Conservation (phyloP, 2,329 filamentous ascomycete genomes). For the Amphichorda felina region DNA sequence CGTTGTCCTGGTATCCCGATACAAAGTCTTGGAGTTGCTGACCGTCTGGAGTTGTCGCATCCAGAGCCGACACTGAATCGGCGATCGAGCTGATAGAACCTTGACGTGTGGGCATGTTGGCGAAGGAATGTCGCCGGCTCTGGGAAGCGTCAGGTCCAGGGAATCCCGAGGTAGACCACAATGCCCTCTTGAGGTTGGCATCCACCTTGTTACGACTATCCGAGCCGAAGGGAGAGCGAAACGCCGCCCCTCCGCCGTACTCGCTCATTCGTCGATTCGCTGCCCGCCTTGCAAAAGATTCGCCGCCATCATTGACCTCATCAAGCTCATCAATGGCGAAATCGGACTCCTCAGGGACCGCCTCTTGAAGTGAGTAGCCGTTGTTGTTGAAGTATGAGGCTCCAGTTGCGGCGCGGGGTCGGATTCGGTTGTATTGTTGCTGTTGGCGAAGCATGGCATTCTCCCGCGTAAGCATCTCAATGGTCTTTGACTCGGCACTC, state of each 20-base stretch:
- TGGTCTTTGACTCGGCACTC: slow-evolving; percentile 46
- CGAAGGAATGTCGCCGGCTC: slow-evolving; percentile 72
- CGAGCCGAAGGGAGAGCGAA: slow-evolving; percentile 34
- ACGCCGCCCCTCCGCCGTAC: slow-evolving; percentile 21
- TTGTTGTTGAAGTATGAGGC: slow-evolving; percentile 42
- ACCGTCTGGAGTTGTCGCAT: slow-evolving; percentile 30
- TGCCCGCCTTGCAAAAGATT: slow-evolving; percentile 36
- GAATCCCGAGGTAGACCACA: slow-evolving; percentile 64
- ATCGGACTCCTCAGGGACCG: slow-evolving; percentile 54
- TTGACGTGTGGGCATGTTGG: slow-evolving; percentile 53
- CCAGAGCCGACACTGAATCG: slow-evolving; percentile 35
- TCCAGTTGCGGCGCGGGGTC: slow-evolving; percentile 46
- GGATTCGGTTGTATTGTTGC: slow-evolving; percentile 38
- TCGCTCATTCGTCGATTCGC: slow-evolving; percentile 27
- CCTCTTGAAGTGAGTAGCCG: slow-evolving; percentile 45
- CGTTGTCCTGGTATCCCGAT: background rate
- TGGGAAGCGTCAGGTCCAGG: slow-evolving; percentile 53
- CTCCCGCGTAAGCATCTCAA: slow-evolving; percentile 50
- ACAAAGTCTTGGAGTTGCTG: slow-evolving; percentile 10
- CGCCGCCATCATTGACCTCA: slow-evolving; percentile 40
- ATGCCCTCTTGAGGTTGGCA: slow-evolving; percentile 48
- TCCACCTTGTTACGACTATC: slow-evolving; percentile 55
- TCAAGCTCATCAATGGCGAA: slow-evolving; percentile 64
- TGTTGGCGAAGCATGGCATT: slow-evolving; percentile 50
- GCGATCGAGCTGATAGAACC: slow-evolving; percentile 49